phyloP scores from a whole-genome alignment of 257 asterid genomes.

The Parsonsia alboflavescens region DNA sequence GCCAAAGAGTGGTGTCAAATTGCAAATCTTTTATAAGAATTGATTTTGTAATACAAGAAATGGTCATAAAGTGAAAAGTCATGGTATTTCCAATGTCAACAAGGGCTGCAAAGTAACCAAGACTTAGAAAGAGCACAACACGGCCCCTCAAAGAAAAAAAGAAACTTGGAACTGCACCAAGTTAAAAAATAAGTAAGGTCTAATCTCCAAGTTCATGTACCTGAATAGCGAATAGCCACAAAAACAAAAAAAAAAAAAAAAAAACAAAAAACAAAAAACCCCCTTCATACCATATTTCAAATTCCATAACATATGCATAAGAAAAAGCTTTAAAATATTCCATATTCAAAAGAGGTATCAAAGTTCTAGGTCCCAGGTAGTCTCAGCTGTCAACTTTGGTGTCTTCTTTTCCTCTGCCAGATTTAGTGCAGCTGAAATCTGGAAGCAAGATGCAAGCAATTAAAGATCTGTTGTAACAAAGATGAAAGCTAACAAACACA shows the following conservation, averaged over 20 bases:
- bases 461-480: background rate
- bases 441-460: slow-evolving; percentile 18
- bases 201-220: background rate
- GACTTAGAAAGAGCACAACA: background rate
- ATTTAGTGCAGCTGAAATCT: slow-evolving; percentile 67
- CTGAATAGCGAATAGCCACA: background rate
- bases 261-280: too few species aligned
- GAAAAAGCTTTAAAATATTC: slow-evolving; percentile 1
- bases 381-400: slow-evolving; percentile 76
- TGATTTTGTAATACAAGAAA: background rate
- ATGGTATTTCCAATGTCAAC: background rate
- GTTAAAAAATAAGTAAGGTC: background rate
- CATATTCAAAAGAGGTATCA: slow-evolving; percentile 28
- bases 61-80: background rate
- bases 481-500: background rate
- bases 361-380: slow-evolving; percentile 73
- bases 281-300: slow-evolving; percentile 1
- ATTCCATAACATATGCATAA: background rate
- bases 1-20: background rate
- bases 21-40: background rate
- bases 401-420: slow-evolving; percentile 60
- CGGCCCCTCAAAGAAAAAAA: too few species aligned
- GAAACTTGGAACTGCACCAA: background rate
- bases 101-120: background rate
- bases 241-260: too few species aligned